Conservation (phyloP, 768 basidiomycete genomes). For the Rhizopogon vesiculosus region DNA sequence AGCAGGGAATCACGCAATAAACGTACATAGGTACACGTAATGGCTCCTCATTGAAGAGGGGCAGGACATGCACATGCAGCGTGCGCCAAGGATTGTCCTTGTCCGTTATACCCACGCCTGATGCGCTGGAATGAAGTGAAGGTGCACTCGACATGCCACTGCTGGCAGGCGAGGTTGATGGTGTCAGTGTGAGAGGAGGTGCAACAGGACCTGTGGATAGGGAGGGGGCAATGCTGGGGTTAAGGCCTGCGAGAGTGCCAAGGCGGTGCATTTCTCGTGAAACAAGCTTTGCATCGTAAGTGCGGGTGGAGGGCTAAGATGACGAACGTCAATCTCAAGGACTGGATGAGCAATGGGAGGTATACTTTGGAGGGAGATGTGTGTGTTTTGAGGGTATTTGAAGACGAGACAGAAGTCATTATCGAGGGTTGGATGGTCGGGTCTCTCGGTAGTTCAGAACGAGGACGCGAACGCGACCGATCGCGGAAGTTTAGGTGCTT, state of each 20-base stretch:
- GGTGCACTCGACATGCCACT: constrained; percentile 22
- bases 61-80: constrained; percentile 83
- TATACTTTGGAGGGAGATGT: constrained; percentile 31
- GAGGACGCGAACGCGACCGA: constrained; percentile 35
- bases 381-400: constrained; percentile 22
- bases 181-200: constrained; percentile 37
- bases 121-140: constrained; percentile 26
- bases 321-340: constrained; percentile 3
- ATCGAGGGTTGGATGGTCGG: constrained; percentile 10
- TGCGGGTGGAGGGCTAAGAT: constrained; percentile 53
- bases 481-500: constrained; percentile 27
- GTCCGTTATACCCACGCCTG: constrained; percentile 29
- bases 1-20: neutral
- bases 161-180: constrained; percentile 34
- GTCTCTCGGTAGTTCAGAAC: constrained; percentile 24
- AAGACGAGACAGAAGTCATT: constrained; percentile 25
- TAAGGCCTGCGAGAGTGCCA: constrained; percentile 54
- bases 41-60: constrained; percentile 88
- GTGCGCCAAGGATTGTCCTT: constrained; percentile 76
- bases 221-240: constrained; percentile 36
- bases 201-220: constrained; percentile 43
- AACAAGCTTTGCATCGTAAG: constrained; percentile 77
- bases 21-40: constrained; percentile 78
- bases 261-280: constrained; percentile 84
- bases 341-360: constrained; percentile 2